Evolutionary conservation across 129 eudicot species (phyloP).

Genomic region (Centella asiatica): DNA sequence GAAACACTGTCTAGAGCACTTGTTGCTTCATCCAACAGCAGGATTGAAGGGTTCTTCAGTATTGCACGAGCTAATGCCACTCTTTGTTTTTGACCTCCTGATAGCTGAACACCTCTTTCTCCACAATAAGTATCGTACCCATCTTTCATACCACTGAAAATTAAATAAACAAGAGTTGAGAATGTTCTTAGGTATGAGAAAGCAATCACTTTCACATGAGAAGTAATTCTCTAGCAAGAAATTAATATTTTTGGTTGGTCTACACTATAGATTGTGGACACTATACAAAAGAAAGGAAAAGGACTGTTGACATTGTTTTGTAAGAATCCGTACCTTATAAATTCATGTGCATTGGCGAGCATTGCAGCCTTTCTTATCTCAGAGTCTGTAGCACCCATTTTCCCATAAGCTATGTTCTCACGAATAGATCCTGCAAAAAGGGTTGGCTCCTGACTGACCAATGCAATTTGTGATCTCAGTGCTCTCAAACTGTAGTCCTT

Average conservation of each 20-base stretch:
- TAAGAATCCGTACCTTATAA: conserved; percentile 45
- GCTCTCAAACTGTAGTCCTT: conserved; percentile 43
- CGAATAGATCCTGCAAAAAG: conserved; percentile 55
- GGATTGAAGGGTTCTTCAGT: conserved; percentile 53
- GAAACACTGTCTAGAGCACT: conserved; percentile 63
- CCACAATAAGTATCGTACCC: conserved; percentile 70
- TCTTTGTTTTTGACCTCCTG: conserved; percentile 79
- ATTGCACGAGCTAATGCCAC: conserved; percentile 67
- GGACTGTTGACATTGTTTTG: no score
- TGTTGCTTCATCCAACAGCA: conserved; percentile 60
- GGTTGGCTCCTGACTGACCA: conserved; percentile 77
- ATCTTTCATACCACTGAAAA: conserved; percentile 63
- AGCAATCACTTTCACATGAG: background rate
- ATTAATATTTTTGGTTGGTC: background rate
- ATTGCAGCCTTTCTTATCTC: conserved; percentile 59
- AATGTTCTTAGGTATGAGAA: background rate
- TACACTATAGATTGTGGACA: no score
- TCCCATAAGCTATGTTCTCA: conserved; percentile 71
- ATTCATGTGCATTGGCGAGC: conserved; percentile 75
- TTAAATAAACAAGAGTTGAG: background rate
- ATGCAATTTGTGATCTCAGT: conserved; percentile 54
- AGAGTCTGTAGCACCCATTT: conserved; percentile 41
- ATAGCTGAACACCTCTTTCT: conserved; percentile 61
- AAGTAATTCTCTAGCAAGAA: background rate
- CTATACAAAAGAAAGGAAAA: no score